phyloP scores from a whole-genome alignment of 805 yeast species.

The Myxozyma vanderwaltii region DNA sequence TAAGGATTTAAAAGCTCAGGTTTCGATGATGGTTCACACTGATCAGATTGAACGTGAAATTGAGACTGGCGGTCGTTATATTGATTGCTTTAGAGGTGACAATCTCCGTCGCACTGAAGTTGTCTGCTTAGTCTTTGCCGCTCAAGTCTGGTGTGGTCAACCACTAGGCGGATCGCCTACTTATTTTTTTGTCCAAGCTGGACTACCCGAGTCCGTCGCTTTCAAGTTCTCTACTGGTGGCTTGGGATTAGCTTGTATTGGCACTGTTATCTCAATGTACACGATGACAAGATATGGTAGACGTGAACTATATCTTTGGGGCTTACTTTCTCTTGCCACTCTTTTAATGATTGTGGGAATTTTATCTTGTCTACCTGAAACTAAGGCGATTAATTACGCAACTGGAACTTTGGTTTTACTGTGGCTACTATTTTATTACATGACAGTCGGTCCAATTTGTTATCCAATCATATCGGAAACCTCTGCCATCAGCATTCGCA shows the following conservation, averaged over 20 bases:
- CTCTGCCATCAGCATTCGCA: slow-evolving; percentile 47
- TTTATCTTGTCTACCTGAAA: not conserved
- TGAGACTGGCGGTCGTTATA: slow-evolving; percentile 18
- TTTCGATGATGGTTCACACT: slow-evolving; percentile 14
- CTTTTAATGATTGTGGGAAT: slow-evolving; percentile 50
- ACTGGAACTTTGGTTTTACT: slow-evolving; percentile 51
- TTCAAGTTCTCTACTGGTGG: no score
- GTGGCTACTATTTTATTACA: slow-evolving; percentile 51
- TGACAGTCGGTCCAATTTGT: slow-evolving; percentile 49
- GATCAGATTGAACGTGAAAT: slow-evolving; percentile 18
- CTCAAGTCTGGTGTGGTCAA: slow-evolving; percentile 46
- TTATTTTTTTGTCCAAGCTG: slow-evolving; percentile 50
- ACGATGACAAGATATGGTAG: not conserved
- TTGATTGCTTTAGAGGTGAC: slow-evolving; percentile 26
- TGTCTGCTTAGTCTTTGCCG: slow-evolving; percentile 43
- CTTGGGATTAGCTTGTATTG: slow-evolving; percentile 41
- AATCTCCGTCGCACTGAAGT: slow-evolving; percentile 34
- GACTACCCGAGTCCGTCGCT: no score
- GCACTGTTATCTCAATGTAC: slow-evolving; percentile 13
- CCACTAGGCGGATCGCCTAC: slow-evolving; percentile 43
- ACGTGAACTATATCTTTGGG: slow-evolving; percentile 38
- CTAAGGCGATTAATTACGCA: slow-evolving; percentile 23
- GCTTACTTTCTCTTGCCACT: slow-evolving; percentile 44
- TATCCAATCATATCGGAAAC: slow-evolving; percentile 49
- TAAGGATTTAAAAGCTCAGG: slow-evolving; percentile 1